Evolutionary conservation across 2,329 filamentous ascomycete species (phyloP).

Genomic region (Colletotrichum sp.): DNA sequence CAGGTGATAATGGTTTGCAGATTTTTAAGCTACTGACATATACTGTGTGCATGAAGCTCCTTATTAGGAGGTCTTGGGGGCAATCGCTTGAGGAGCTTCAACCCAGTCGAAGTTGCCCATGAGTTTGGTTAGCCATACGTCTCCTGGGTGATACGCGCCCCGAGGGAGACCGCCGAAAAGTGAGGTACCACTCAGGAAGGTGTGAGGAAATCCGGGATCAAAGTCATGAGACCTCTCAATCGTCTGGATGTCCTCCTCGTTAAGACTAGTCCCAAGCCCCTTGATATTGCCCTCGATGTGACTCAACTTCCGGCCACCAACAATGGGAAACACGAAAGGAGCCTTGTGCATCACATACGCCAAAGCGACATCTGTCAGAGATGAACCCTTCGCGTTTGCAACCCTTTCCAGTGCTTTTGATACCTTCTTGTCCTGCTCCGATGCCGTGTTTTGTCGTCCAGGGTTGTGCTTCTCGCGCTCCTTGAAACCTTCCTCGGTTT

Average conservation of each 20-base stretch:
- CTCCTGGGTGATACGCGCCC: background rate
- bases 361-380: conserved; percentile 42
- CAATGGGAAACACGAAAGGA: conserved; percentile 64
- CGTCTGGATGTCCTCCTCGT: conserved; percentile 56
- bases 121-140: background rate
- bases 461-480: background rate
- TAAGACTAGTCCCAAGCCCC: conserved; percentile 56
- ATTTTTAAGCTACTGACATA: background rate
- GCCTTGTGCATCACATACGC: conserved; percentile 67
- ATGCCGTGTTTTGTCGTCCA: background rate
- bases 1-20: background rate
- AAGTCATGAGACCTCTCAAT: conserved; percentile 60
- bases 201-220: conserved; percentile 32
- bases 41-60: background rate
- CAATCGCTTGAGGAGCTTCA: background rate
- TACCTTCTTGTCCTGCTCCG: background rate
- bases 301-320: conserved; percentile 64
- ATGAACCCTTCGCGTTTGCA: background rate
- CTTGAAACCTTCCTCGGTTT: conserved; percentile 34
- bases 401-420: background rate
- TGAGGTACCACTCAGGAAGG: background rate
- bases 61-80: background rate
- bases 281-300: conserved; percentile 66
- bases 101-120: background rate
- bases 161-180: background rate